These are phyloP conservation scores for Gilbertella persicaria DNA, from an alignment of 371 early-diverging fungal genomes.

Conservation along the genomic window DNA sequence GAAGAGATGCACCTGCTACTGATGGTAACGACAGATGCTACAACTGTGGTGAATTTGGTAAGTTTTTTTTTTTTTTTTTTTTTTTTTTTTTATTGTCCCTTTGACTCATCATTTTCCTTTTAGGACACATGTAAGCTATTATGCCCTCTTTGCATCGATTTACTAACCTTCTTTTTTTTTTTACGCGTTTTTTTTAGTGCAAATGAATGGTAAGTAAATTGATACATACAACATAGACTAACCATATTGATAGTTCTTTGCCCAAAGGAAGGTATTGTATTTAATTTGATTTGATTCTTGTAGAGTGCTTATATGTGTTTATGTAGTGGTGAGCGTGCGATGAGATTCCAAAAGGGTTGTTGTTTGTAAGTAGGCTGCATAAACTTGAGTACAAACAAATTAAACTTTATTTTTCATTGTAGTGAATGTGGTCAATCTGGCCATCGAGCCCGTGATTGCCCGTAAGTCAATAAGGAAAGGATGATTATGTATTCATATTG, in stretches of 20 bases:
- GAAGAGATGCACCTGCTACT: slow-evolving; percentile 6
- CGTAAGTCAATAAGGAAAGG: slow-evolving; percentile 25
- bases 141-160: neutral
- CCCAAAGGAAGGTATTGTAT: slow-evolving; percentile 41
- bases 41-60: slow-evolving; percentile 48
- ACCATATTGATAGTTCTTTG: slow-evolving; percentile 38
- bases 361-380: slow-evolving; percentile 36
- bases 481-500: neutral
- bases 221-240: neutral
- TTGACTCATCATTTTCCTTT: too few species aligned
- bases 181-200: slow-evolving; percentile 19
- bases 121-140: slow-evolving; percentile 47
- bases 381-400: neutral
- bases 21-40: slow-evolving; percentile 36
- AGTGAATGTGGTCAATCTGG: slow-evolving; percentile 47
- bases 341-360: slow-evolving; percentile 42
- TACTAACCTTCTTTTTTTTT: neutral
- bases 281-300: neutral
- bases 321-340: slow-evolving; percentile 46
- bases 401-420: neutral
- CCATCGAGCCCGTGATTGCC: slow-evolving; percentile 42
- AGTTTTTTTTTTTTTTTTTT: slow-evolving; percentile 4
- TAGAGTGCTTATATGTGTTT: neutral
- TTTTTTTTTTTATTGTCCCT: neutral
- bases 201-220: slow-evolving; percentile 37